Evolutionary conservation across 2,329 filamentous ascomycete genomes (phyloP).

Genomic region (Tothia fuscella): DNA sequence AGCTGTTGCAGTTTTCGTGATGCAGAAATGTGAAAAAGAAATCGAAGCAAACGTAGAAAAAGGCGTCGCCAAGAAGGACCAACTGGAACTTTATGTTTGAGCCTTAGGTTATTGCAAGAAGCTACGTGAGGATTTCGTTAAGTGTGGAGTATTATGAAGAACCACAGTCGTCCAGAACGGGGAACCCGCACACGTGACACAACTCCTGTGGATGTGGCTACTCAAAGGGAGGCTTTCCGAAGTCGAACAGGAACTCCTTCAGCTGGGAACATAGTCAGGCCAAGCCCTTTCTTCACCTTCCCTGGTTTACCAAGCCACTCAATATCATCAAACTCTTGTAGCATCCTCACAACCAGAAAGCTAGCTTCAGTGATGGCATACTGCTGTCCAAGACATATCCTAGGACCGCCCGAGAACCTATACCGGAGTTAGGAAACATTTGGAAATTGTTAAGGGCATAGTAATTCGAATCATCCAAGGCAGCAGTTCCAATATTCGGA

Average conservation of each 20-base stretch:
- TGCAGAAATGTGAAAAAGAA: too few species aligned
- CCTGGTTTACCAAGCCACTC: slow-evolving; percentile 5
- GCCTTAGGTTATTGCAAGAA: too few species aligned
- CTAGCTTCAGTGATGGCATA: slow-evolving; percentile 18
- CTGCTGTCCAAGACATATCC: slow-evolving; percentile 18
- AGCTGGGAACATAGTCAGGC: slow-evolving; percentile 10
- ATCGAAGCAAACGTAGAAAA: too few species aligned
- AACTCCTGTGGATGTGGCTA: not conserved
- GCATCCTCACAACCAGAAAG: slow-evolving; percentile 17
- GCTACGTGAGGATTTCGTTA: too few species aligned
- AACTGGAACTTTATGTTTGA: too few species aligned
- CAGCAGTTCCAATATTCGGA: not conserved
- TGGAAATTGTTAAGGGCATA: not conserved
- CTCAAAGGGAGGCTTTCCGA: slow-evolving; percentile 1
- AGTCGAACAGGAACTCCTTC: slow-evolving; percentile 9
- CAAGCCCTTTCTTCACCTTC: slow-evolving; percentile 9
- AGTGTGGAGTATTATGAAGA: too few species aligned
- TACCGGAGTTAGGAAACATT: too few species aligned
- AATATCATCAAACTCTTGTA: slow-evolving; percentile 16
- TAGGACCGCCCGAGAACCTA: slow-evolving; percentile 15
- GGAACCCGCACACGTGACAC: too few species aligned
- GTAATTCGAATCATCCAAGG: not conserved
- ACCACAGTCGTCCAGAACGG: too few species aligned
- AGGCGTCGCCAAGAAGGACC: too few species aligned
- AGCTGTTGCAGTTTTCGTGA: too few species aligned